Percentiles rank a stretch among this genome's conserved stretches.
These are phyloP conservation scores for Zymoseptoria pseudotritici DNA, from an alignment of 2,329 filamentous ascomycete species.

Conservation along the genomic window DNA sequence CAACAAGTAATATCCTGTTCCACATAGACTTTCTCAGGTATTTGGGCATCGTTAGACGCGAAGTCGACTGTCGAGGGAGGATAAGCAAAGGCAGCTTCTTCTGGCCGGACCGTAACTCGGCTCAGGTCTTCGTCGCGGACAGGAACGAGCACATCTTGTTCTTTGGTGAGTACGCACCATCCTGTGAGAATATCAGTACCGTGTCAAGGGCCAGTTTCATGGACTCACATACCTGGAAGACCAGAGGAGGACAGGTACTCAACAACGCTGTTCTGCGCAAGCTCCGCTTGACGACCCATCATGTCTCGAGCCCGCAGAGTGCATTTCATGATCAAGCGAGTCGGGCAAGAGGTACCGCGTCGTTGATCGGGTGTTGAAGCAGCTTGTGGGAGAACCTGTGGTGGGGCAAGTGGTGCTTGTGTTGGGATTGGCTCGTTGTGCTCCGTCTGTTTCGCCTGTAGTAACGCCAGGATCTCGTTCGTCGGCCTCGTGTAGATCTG, in stretches of 20 bases:
- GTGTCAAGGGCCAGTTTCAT: background rate
- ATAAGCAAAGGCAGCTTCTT: background rate
- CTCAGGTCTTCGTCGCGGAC: background rate
- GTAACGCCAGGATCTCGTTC: background rate
- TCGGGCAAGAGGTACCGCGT: background rate
- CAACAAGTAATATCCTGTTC: background rate
- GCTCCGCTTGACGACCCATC: background rate
- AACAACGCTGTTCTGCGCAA: background rate
- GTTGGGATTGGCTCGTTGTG: background rate
- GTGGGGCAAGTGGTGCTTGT: background rate
- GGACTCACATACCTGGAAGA: background rate
- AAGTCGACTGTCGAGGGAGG: background rate
- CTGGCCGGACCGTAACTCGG: background rate
- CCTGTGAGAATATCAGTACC: background rate
- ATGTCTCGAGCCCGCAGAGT: background rate
- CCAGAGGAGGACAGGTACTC: background rate
- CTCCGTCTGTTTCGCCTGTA: background rate
- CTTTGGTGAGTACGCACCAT: background rate
- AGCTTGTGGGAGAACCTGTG: background rate
- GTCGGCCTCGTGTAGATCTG: background rate
- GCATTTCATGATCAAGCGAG: background rate
- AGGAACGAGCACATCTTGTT: background rate
- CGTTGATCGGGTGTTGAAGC: background rate
- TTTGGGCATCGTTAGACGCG: background rate
- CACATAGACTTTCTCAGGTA: background rate